Conservation (phyloP, 2,329 filamentous ascomycete genomes). For the Tolypocladium sp. region DNA sequence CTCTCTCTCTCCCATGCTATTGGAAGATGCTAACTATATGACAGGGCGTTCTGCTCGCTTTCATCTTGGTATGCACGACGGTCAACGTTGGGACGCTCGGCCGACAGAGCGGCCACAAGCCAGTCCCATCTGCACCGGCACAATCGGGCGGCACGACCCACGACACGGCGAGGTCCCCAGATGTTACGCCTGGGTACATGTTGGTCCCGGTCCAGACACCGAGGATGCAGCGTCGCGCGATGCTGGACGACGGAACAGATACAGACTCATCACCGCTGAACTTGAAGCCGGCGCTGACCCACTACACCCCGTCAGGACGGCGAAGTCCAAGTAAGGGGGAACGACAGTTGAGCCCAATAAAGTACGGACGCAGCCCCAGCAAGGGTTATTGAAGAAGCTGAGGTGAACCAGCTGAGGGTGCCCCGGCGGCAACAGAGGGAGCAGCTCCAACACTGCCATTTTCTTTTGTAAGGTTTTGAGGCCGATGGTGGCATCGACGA, state of each 20-base stretch:
- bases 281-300: slow-evolving; percentile 31
- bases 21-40: neutral
- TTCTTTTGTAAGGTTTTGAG: neutral
- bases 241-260: slow-evolving; percentile 37
- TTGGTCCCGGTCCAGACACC: slow-evolving; percentile 43
- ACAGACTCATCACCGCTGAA: slow-evolving; percentile 40
- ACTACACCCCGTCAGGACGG: slow-evolving; percentile 35
- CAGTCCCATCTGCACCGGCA: slow-evolving; percentile 1
- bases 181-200: slow-evolving; percentile 34
- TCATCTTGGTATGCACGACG: slow-evolving; percentile 37
- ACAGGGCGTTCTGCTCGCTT: slow-evolving; percentile 41
- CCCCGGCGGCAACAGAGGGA: neutral
- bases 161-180: slow-evolving; percentile 15
- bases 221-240: slow-evolving; percentile 30
- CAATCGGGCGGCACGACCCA: slow-evolving; percentile 6
- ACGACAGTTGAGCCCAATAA: slow-evolving; percentile 37
- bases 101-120: slow-evolving; percentile 5
- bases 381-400: slow-evolving; percentile 16
- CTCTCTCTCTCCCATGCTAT: neutral
- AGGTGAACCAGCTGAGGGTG: neutral
- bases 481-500: neutral
- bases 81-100: slow-evolving; percentile 42
- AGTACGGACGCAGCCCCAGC: slow-evolving; percentile 28
- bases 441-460: neutral
- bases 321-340: slow-evolving; percentile 42